A percentile compares a stretch with the other conserved stretches of the same genome.
Evolutionary conservation across 2,329 filamentous ascomycete genomes (phyloP).

Genomic region (Ascosphaera pollenicola): DNA sequence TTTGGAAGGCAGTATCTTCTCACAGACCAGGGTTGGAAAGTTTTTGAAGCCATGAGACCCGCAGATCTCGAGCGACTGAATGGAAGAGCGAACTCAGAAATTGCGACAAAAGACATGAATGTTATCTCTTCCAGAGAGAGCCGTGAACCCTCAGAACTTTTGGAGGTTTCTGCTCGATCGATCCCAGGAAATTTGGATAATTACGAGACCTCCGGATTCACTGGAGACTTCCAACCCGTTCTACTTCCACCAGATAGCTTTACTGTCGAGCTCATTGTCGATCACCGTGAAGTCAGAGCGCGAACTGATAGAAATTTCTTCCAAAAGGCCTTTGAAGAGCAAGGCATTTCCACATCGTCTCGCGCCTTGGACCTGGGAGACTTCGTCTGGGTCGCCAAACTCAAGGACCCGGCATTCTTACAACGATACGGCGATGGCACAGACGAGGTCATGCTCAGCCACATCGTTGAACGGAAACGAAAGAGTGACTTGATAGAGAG

Average conservation of each 20-base stretch:
- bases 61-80: background rate
- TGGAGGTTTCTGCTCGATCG: background rate
- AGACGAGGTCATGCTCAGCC: constrained; percentile 54
- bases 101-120: background rate
- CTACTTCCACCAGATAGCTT: constrained; percentile 42
- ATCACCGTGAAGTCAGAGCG: constrained; percentile 51
- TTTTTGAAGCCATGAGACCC: constrained; percentile 11
- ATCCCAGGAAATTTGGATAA: background rate
- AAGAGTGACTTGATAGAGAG: constrained; percentile 60
- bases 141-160: background rate
- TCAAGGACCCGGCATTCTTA: constrained; percentile 35
- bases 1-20: constrained; percentile 46
- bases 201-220: constrained; percentile 1
- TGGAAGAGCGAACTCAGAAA: background rate
- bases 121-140: too few species aligned
- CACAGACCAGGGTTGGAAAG: constrained; percentile 59
- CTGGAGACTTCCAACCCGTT: constrained; percentile 31
- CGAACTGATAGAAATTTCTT: constrained; percentile 59
- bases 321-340: constrained; percentile 45
- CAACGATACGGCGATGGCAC: constrained; percentile 29
- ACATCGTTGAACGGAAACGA: constrained; percentile 61
- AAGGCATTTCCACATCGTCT: constrained; percentile 42
- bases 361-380: constrained; percentile 52
- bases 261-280: constrained; percentile 49
- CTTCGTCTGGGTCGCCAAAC: constrained; percentile 58